Conservation (phyloP, 208 protist species). For the Acanthamoeba royreba region DNA sequence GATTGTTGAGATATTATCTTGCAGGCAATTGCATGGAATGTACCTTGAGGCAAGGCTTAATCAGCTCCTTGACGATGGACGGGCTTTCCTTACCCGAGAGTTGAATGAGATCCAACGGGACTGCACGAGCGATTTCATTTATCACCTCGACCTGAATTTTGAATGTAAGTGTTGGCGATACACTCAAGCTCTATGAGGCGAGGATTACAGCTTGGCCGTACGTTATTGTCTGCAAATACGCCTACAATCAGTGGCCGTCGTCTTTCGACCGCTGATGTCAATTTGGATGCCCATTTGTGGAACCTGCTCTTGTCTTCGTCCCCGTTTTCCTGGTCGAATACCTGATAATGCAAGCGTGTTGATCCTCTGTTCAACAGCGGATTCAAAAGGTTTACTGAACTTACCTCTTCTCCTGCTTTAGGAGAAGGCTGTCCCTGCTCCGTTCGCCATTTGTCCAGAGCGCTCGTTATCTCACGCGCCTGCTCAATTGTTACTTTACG, state of each 20-base stretch:
- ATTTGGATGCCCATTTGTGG: background rate
- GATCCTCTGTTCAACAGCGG: background rate
- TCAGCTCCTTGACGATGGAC: background rate
- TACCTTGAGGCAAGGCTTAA: background rate
- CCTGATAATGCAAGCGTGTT: background rate
- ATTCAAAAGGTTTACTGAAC: background rate
- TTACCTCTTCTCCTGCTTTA: background rate
- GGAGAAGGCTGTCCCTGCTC: background rate
- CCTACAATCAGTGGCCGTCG: conserved; percentile 63
- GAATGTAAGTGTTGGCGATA: background rate
- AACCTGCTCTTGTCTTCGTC: background rate
- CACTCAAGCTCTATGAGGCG: background rate
- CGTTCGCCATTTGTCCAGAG: background rate
- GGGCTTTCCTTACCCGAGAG: conserved; percentile 57
- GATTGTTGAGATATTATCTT: background rate
- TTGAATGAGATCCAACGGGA: conserved; percentile 62
- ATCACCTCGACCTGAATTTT: background rate
- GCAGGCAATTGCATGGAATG: background rate
- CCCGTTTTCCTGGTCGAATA: background rate
- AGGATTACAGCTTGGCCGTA: background rate
- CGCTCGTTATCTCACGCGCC: conserved; percentile 29
- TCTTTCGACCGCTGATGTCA: background rate
- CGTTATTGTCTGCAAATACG: conserved; percentile 60
- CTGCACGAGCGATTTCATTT: background rate
- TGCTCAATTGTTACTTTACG: conserved; percentile 56